Base-by-base conservation (phyloP, 345 rosid species). In the Camelina neglecta region DNA sequence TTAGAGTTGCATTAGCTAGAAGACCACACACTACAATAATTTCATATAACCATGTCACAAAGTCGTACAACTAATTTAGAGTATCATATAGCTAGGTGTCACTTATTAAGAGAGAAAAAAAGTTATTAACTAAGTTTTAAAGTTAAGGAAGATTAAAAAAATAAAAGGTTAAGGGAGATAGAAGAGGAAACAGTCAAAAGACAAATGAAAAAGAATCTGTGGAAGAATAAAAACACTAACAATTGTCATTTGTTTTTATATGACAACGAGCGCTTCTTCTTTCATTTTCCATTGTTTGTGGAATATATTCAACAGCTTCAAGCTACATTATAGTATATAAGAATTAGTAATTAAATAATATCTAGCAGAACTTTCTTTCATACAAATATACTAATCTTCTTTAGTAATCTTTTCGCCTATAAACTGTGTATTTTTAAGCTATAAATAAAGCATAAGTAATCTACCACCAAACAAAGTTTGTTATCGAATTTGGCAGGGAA, bases 251-350 rank as follows among this genome's bases (percentile, higher is more conserved):
- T 62, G 12, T 41, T n/a, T 50, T 8, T 62, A 39, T 35, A 62
- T 23, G 70, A 62, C 49, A 63, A 62, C 47, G 41, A 48, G 48
- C 5, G 15, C 29, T 77, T 55, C 75, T 47, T 62, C 60, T 63
- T 69, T 62, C 51, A 24, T 63, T 77, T 62, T 77, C 72, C 61
- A 10, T 56, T 50, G 56, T 57, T 49, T 44, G 48, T 49, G 56
- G 80, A 77, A 77, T 77, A 65, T 71, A 71, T 77, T 65, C 81
- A 77, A 65, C 81, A 77, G 35, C 80, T 77, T 39, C 61, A 38
- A 65, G 29, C 55, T 77, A 57, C 54, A 35, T 7, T 35, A 60
- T 31, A 29, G 31, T 62, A 54, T 16, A 53, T 60, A 60, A 55
- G 33, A 53, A 44, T 5, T 54, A 61, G 16, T 61, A 33, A 64